Evolutionary conservation across 495 filamentous ascomycete species (phyloP), one percentile per base, ranked within the genome.

Genomic region (Parachaetomium inaequale): DNA sequence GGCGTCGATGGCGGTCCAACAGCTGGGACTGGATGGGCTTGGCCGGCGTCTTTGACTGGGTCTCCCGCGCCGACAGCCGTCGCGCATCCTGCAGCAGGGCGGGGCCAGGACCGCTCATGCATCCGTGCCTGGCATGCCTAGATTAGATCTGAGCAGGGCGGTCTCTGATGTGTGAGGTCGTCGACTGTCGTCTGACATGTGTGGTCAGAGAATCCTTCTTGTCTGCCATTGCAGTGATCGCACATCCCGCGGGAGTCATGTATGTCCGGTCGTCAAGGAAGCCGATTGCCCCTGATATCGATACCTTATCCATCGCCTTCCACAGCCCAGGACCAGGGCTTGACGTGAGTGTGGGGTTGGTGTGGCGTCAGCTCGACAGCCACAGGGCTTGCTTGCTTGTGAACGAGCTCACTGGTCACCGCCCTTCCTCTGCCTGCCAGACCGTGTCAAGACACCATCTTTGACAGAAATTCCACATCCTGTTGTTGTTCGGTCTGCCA

Each of bases 51-150:
- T 26, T 55, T 55, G 34, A 11, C 12, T 28, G 34, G n/a, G 28
- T 47, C 28, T 17, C 55, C n/a, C 42, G 45, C 54, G 54, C 36
- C 26, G 38, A 17, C 21, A 49, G 31, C 51, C 32, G 51, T 23
- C 26, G 17, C 19, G 11, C 32, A 26, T 36, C 43, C 25, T 47
- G 45, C 56, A 49, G 56, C 15, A n/a, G 8, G 55, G 56, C 56
- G 42, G 56, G 56, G 56, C 23, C 56, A 50, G 56, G 56, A 58
- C 56, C 56, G 56, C 56, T 58, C 43, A n/a, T 58, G 56, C 56
- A 58, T 34, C 56, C 11, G 55, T 36, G 42, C 43, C 45, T 58
- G 43, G 21, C 45, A 50, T 58, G 56, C 56, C 56, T 58, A 50
- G n/a, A 32, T 23, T 21, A 46, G 2, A 46, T 7, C 10, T 17